Percentiles rank a stretch among this genome's conserved stretches.
Evolutionary conservation across 345 rosid species (phyloP).

Genomic region (Euphorbia lathyris): DNA sequence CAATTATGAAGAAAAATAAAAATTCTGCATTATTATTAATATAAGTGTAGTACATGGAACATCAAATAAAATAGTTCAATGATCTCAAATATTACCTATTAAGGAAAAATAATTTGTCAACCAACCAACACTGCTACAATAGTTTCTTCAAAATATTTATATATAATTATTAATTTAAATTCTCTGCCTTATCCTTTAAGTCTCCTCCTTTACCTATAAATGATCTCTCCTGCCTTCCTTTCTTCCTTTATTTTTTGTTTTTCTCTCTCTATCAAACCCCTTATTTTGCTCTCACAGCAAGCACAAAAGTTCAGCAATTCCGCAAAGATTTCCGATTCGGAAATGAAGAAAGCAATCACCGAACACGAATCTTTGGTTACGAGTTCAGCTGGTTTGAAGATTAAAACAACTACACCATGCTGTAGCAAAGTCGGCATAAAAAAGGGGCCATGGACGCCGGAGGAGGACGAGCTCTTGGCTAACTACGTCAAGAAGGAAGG

Average conservation of each 20-base stretch:
- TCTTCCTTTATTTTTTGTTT: no score
- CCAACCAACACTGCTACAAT: no score
- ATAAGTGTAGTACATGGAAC: no score
- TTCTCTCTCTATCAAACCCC: background rate
- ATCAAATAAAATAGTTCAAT: no score
- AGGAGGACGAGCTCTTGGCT: conserved; percentile 52
- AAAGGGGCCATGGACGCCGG: conserved; percentile 64
- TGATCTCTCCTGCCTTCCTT: background rate
- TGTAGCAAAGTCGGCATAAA: conserved; percentile 43
- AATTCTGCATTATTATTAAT: no score
- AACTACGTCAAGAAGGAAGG: conserved; percentile 53
- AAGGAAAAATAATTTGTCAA: no score
- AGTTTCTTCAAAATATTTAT: no score
- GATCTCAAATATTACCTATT: no score
- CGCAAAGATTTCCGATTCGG: background rate
- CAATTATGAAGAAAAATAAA: no score
- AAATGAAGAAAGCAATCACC: background rate
- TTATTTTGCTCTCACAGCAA: background rate
- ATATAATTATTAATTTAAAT: no score
- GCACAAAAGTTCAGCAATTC: background rate
- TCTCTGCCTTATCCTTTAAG: background rate
- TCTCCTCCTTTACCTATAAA: background rate
- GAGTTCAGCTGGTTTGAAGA: conserved; percentile 8
- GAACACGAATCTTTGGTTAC: background rate
- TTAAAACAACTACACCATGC: conserved; percentile 15